Evolutionary conservation across 2,329 filamentous ascomycete genomes (phyloP).

Genomic region (Exophiala oligosperma): DNA sequence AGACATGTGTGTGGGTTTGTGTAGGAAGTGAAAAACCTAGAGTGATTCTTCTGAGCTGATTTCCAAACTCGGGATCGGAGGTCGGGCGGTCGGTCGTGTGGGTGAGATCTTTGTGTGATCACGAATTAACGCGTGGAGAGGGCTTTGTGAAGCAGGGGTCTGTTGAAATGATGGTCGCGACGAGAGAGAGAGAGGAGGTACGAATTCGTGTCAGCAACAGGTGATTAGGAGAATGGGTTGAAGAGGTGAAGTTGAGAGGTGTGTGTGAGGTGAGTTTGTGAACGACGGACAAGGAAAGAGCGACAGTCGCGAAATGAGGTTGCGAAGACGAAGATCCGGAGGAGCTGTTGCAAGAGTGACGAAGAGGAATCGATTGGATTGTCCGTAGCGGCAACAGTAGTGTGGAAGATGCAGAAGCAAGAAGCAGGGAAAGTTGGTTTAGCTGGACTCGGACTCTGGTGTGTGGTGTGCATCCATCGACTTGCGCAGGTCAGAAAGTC

Average conservation of each 20-base stretch:
- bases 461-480: background rate
- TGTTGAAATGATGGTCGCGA: constrained; percentile 17
- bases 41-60: background rate
- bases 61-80: constrained; percentile 19
- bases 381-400: constrained; percentile 4
- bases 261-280: background rate
- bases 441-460: no score
- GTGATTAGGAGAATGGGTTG: background rate
- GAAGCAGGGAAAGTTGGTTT: no score
- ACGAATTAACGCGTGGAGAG: constrained; percentile 11
- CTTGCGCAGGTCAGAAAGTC: background rate
- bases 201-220: constrained; percentile 7
- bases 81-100: constrained; percentile 5
- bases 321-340: constrained; percentile 9
- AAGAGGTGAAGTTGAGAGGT: background rate
- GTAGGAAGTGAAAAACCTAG: background rate
- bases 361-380: constrained; percentile 7
- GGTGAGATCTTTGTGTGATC: constrained; percentile 12
- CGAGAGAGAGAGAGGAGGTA: background rate
- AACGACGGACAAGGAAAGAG: constrained; percentile 29
- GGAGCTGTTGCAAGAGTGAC: constrained; percentile 4
- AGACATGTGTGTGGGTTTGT: constrained; percentile 21
- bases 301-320: constrained; percentile 25
- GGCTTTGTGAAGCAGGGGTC: constrained; percentile 16
- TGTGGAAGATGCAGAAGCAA: background rate